Percentiles rank a stretch among this genome's conserved stretches.
Conservation (phyloP, 2,329 filamentous ascomycete genomes). For the Curvularia verruculosa region DNA sequence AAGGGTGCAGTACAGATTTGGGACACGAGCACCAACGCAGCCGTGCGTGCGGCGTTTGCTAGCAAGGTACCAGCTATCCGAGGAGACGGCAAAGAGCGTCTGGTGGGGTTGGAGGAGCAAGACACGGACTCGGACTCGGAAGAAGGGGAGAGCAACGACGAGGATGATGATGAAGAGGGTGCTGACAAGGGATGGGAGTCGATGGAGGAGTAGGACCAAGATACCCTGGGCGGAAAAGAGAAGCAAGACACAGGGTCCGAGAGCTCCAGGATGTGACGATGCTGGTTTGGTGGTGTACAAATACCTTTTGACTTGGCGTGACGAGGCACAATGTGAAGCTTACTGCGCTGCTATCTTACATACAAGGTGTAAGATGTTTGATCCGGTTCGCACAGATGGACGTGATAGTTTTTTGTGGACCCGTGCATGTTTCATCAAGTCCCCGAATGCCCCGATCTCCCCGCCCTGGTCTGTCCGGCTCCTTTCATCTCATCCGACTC, state of each 20-base stretch:
- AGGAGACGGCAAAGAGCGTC: slow-evolving; percentile 71
- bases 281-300: background rate
- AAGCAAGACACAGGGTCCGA: background rate
- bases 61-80: slow-evolving; percentile 66
- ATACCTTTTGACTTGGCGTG: background rate
- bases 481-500: slow-evolving; percentile 24
- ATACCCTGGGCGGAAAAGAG: slow-evolving; percentile 24
- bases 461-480: slow-evolving; percentile 14
- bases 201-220: slow-evolving; percentile 48
- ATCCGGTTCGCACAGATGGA: slow-evolving; percentile 4
- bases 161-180: slow-evolving; percentile 46
- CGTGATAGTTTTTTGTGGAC: slow-evolving; percentile 3
- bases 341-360: slow-evolving; percentile 1
- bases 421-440: slow-evolving; percentile 22
- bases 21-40: slow-evolving; percentile 93
- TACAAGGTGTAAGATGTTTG: background rate
- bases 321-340: slow-evolving; percentile 5
- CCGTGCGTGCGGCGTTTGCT: slow-evolving; percentile 84
- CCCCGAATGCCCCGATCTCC: slow-evolving; percentile 14
- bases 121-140: slow-evolving; percentile 67
- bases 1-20: slow-evolving; percentile 92
- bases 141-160: slow-evolving; percentile 54
- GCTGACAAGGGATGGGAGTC: slow-evolving; percentile 49
- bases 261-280: background rate
- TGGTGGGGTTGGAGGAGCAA: slow-evolving; percentile 73